phyloP scores from a whole-genome alignment of 2,329 filamentous ascomycete species.

The Ophiostoma sp. region DNA sequence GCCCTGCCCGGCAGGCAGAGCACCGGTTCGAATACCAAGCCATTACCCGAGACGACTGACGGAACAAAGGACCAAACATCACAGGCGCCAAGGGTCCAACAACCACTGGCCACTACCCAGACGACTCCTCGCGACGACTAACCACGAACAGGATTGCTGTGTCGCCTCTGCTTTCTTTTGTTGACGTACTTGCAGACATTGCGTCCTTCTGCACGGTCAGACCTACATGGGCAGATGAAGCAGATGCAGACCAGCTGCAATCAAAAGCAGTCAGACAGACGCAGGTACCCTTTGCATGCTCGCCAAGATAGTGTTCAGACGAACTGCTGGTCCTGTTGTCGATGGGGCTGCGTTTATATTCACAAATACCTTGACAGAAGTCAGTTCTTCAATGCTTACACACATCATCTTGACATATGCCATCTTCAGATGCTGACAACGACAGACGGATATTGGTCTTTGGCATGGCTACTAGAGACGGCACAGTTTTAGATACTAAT shows the following conservation, averaged over 20 bases:
- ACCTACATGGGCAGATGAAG: not conserved
- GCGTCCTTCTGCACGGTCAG: not conserved
- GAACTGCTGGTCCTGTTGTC: not conserved
- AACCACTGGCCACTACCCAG: not conserved
- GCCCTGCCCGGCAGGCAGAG: not conserved
- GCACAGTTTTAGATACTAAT: no score
- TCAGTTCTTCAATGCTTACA: no score
- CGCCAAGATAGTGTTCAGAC: not conserved
- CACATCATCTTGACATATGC: no score
- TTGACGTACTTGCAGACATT: not conserved
- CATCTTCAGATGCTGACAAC: no score
- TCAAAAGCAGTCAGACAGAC: not conserved
- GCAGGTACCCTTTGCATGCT: not conserved
- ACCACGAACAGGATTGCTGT: not conserved
- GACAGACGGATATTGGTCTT: no score
- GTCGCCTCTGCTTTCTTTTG: not conserved
- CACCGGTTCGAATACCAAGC: not conserved
- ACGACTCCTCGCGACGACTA: no score
- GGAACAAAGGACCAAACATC: not conserved
- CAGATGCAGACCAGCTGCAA: not conserved
- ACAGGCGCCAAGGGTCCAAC: not conserved
- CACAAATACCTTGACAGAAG: no score
- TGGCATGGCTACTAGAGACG: no score
- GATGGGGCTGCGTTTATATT: no score
- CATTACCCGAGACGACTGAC: not conserved